These are phyloP conservation scores for Nakaseomyces sp. DNA, from an alignment of 1,139 yeast genomes.

Conservation along the genomic window DNA sequence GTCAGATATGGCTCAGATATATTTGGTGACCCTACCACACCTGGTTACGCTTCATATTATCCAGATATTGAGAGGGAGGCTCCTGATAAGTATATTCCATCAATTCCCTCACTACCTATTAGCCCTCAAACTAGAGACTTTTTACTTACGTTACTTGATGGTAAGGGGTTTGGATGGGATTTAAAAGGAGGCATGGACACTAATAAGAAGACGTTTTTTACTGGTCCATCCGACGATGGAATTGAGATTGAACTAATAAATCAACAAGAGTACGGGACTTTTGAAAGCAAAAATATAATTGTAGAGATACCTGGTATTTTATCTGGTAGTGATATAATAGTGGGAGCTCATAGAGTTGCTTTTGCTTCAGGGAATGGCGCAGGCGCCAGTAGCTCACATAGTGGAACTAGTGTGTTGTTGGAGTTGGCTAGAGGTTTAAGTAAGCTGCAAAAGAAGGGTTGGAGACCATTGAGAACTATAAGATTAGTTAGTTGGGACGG, in stretches of 20 bases:
- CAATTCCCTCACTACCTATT: slow-evolving; percentile 37
- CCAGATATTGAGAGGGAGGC: slow-evolving; percentile 32
- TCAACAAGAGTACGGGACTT: slow-evolving; percentile 32
- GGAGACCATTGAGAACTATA: slow-evolving; percentile 50
- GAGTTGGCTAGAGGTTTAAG: slow-evolving; percentile 41
- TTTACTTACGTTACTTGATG: slow-evolving; percentile 31
- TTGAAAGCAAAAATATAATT: slow-evolving; percentile 37
- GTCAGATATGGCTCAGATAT: slow-evolving; percentile 48
- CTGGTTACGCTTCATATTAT: slow-evolving; percentile 39
- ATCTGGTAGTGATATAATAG: slow-evolving; percentile 38
- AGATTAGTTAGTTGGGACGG: slow-evolving; percentile 47
- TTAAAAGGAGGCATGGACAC: slow-evolving; percentile 16
- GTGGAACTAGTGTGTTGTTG: slow-evolving; percentile 38
- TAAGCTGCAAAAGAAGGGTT: slow-evolving; percentile 36
- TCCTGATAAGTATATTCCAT: slow-evolving; percentile 40
- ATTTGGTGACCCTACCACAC: slow-evolving; percentile 73
- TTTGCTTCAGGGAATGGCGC: slow-evolving; percentile 29
- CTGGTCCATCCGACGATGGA: slow-evolving; percentile 34
- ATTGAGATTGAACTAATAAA: slow-evolving; percentile 31
- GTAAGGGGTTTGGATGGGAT: slow-evolving; percentile 27
- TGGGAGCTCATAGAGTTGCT: slow-evolving; percentile 44
- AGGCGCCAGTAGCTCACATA: slow-evolving; percentile 40
- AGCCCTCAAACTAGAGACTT: slow-evolving; percentile 36
- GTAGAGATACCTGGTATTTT: slow-evolving; percentile 44
- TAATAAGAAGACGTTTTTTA: slow-evolving; percentile 32